Evolutionary conservation across 2,329 filamentous ascomycete species (phyloP).

Genomic region (Phaeosphaeriaceae sp.): DNA sequence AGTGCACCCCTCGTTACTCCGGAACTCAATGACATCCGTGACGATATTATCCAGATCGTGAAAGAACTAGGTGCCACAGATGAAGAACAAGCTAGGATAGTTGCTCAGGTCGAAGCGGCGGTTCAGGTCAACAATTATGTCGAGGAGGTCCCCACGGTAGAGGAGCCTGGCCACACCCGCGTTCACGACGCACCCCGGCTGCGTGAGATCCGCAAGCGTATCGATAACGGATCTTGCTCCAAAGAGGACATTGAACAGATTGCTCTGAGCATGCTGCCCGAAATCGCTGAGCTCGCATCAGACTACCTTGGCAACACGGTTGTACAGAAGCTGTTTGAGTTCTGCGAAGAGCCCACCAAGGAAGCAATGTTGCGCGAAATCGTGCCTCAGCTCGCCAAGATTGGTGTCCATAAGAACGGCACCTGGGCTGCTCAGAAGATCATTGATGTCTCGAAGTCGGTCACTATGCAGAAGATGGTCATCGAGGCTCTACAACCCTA

Average conservation of each 20-base stretch:
- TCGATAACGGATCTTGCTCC: slow-evolving; percentile 91
- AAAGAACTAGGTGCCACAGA: slow-evolving; percentile 84
- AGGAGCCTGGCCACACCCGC: slow-evolving; percentile 85
- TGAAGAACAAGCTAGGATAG: slow-evolving; percentile 77
- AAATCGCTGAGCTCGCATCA: slow-evolving; percentile 91
- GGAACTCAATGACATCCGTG: slow-evolving; percentile 76
- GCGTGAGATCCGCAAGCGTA: slow-evolving; percentile 94
- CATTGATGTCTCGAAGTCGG: slow-evolving; percentile 91
- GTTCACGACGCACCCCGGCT: slow-evolving; percentile 94
- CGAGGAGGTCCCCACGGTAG: slow-evolving; percentile 86
- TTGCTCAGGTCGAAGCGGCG: slow-evolving; percentile 74
- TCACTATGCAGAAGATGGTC: slow-evolving; percentile 81
- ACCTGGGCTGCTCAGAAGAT: slow-evolving; percentile 99
- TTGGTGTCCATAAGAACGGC: slow-evolving; percentile 98
- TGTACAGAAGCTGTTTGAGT: slow-evolving; percentile 98
- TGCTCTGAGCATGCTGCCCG: slow-evolving; percentile 91
- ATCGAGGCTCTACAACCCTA: slow-evolving; percentile 84
- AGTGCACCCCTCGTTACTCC: slow-evolving; percentile 69
- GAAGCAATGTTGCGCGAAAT: slow-evolving; percentile 91
- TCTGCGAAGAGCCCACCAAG: slow-evolving; percentile 87
- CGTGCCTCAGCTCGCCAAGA: slow-evolving; percentile 89
- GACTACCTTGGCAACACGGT: slow-evolving; percentile 99
- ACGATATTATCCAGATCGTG: slow-evolving; percentile 85
- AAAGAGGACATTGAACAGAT: slow-evolving; percentile 90
- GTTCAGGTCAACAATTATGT: slow-evolving; percentile 75